phyloP scores from a whole-genome alignment of 1,284 basidiomycete species.

The Waitea zeae region DNA sequence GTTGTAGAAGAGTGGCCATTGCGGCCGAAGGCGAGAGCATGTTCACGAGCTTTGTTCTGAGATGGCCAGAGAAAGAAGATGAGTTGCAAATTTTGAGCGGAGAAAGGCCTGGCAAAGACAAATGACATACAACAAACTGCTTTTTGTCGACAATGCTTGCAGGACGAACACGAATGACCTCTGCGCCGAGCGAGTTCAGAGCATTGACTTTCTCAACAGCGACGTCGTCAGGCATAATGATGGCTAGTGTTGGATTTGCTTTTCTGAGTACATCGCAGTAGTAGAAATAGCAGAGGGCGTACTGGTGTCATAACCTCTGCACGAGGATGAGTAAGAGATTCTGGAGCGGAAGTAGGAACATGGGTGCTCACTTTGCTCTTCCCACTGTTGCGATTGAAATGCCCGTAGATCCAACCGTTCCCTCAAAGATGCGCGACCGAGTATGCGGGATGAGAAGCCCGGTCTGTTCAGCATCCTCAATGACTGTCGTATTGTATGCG shows the following conservation, averaged over 20 bases:
- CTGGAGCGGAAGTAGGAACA: constrained; percentile 1
- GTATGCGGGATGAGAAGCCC: constrained; percentile 78
- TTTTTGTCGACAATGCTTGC: constrained; percentile 90
- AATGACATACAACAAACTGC: constrained; percentile 41
- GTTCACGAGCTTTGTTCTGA: constrained; percentile 69
- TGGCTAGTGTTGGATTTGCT: constrained; percentile 29
- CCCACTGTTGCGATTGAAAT: constrained; percentile 93
- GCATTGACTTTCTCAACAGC: constrained; percentile 84
- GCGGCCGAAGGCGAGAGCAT: constrained; percentile 58
- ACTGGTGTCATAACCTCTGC: constrained; percentile 67
- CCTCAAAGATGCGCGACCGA: constrained; percentile 91
- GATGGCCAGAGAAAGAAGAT: constrained; percentile 5
- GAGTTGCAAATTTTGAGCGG: background rate
- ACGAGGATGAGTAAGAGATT: too few relatives aligned
- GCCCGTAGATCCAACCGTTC: constrained; percentile 93
- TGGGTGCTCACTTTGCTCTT: constrained; percentile 50
- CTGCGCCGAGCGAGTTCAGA: constrained; percentile 71
- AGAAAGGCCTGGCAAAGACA: background rate
- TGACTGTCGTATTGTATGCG: too few relatives aligned
- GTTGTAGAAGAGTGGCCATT: background rate
- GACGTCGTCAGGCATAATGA: constrained; percentile 90
- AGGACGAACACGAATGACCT: constrained; percentile 72
- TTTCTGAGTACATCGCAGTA: background rate
- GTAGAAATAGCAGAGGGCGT: constrained; percentile 11
- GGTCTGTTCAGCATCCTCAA: constrained; percentile 79